Evolutionary conservation across 805 yeast species (phyloP).

Genomic region (Wickerhamomyces tratensis): DNA sequence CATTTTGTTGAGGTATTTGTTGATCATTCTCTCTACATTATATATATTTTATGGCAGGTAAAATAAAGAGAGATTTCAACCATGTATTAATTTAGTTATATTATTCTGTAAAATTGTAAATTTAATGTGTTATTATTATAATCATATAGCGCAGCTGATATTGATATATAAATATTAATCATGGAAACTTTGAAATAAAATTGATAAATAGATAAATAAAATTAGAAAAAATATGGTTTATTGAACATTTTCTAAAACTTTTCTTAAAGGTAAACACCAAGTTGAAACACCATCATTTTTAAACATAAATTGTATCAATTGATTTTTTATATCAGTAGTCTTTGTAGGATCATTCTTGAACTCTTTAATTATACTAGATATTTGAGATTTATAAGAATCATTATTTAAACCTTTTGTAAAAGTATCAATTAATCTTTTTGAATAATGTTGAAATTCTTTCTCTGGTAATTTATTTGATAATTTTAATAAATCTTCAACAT

Average conservation of each 20-base stretch:
- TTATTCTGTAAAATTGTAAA: too few species aligned
- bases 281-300: slow-evolving; percentile 42
- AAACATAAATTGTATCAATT: slow-evolving; percentile 43
- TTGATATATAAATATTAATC: too few species aligned
- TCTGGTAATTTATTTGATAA: slow-evolving; percentile 24
- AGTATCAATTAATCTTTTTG: slow-evolving; percentile 26
- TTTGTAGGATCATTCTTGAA: too few species aligned
- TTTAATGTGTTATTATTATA: too few species aligned
- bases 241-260: slow-evolving; percentile 32
- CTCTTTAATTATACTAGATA: slow-evolving; percentile 7
- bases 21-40: too few species aligned
- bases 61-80: too few species aligned
- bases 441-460: slow-evolving; percentile 34
- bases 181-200: not conserved
- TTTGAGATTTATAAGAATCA: slow-evolving; percentile 19
- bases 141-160: too few species aligned
- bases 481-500: slow-evolving; percentile 17
- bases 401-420: slow-evolving; percentile 17
- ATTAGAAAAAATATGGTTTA: not conserved
- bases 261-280: slow-evolving; percentile 65
- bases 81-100: too few species aligned
- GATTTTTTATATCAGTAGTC: slow-evolving; percentile 16
- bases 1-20: too few species aligned
- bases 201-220: too few species aligned
- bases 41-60: too few species aligned